These are phyloP conservation scores for Linnemannia elongata DNA, from an alignment of 192 early-diverging fungal species.

Conservation along the genomic window DNA sequence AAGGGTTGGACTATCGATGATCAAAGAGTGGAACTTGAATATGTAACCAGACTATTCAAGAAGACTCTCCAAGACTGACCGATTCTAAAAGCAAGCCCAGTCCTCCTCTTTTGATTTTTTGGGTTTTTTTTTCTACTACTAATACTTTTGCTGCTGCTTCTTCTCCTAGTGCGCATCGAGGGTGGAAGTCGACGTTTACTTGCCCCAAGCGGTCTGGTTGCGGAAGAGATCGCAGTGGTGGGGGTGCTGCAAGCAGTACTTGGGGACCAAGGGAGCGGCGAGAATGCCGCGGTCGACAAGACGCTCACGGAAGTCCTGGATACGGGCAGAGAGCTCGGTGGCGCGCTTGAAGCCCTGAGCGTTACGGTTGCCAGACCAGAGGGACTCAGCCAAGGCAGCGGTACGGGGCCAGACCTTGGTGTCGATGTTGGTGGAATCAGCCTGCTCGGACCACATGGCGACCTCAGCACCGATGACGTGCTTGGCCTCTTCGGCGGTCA, in stretches of 20 bases:
- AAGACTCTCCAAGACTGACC: background rate
- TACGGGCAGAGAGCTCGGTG: slow-evolving; percentile 57
- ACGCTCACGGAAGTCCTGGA: slow-evolving; percentile 77
- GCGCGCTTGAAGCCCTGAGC: slow-evolving; percentile 46
- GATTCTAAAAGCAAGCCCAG: background rate
- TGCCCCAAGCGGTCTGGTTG: slow-evolving; percentile 49
- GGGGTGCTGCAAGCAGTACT: slow-evolving; percentile 57
- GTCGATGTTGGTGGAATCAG: slow-evolving; percentile 70
- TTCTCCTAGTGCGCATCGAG: background rate
- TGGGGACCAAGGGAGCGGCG: slow-evolving; percentile 73
- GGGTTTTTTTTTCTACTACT: background rate
- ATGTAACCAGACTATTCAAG: slow-evolving; percentile 15
- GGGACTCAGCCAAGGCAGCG: slow-evolving; percentile 74
- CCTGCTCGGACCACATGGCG: slow-evolving; percentile 79
- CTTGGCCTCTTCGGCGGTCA: slow-evolving; percentile 64
- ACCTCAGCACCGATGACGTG: slow-evolving; percentile 80
- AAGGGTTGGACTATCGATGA: background rate
- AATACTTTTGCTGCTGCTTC: background rate
- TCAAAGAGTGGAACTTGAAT: background rate
- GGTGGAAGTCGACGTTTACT: slow-evolving; percentile 20
- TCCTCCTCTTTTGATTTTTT: background rate
- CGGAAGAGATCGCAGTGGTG: slow-evolving; percentile 51
- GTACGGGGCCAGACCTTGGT: slow-evolving; percentile 78
- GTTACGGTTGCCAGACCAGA: slow-evolving; percentile 78
- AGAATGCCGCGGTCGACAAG: slow-evolving; percentile 72